Conservation (phyloP, 2,329 filamentous ascomycete genomes). For the Clarireedia homoeocarpa region DNA sequence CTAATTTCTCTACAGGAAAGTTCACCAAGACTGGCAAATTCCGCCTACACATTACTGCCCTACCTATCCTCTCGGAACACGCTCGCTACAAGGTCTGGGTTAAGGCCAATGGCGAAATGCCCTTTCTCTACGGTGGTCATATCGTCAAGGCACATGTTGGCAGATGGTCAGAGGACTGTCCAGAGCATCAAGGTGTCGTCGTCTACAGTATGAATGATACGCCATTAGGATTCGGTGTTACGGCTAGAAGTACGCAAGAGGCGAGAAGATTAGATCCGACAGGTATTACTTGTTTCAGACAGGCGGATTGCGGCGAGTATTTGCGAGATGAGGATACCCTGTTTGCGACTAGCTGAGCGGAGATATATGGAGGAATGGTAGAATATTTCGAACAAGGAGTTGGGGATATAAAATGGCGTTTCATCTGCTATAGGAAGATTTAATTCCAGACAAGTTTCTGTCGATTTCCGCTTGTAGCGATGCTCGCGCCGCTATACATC, state of each 20-base stretch:
- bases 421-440: background rate
- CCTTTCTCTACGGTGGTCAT: conserved; percentile 91
- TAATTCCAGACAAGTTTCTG: background rate
- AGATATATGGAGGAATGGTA: background rate
- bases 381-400: background rate
- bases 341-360: conserved; percentile 39
- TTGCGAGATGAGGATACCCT: conserved; percentile 71
- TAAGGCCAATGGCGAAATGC: conserved; percentile 93
- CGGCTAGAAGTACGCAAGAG: conserved; percentile 79
- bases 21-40: conserved; percentile 98
- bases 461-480: background rate
- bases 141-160: conserved; percentile 72
- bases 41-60: conserved; percentile 78
- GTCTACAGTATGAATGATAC: conserved; percentile 90
- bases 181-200: conserved; percentile 86
- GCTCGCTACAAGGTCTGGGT: conserved; percentile 97
- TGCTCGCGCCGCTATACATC: background rate
- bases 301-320: conserved; percentile 93
- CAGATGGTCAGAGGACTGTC: conserved; percentile 82
- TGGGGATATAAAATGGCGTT: conserved; percentile 5
- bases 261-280: conserved; percentile 82
- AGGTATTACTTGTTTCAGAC: conserved; percentile 79
- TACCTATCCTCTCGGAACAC: conserved; percentile 83
- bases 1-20: conserved; percentile 52
- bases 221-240: conserved; percentile 88